Evolutionary conservation across 345 rosid genomes (phyloP).

Genomic region (Hevea brasiliensis): DNA sequence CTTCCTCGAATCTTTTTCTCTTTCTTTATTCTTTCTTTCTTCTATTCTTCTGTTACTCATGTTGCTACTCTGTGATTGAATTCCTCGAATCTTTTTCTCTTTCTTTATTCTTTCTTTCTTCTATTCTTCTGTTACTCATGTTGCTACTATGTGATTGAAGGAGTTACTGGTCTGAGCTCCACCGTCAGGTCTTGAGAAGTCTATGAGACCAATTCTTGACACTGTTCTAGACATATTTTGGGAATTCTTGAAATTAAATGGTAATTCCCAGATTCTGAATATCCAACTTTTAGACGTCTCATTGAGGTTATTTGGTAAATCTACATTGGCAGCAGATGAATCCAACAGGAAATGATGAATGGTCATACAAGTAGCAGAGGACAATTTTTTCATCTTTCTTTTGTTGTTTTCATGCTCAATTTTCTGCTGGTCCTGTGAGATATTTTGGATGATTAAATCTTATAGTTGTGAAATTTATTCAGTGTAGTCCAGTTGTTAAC

Average conservation of each 20-base stretch:
- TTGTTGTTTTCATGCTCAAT: not conserved
- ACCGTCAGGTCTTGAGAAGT: no score
- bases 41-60: no score
- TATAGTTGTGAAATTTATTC: not conserved
- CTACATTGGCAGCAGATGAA: not conserved
- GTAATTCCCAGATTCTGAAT: not conserved
- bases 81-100: no score
- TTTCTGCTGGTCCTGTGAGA: not conserved
- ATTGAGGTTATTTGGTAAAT: not conserved
- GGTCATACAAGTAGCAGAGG: not conserved
- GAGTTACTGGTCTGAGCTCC: no score
- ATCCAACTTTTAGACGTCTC: conserved; percentile 11
- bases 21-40: no score
- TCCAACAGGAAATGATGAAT: not conserved
- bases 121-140: no score
- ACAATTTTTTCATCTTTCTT: not conserved
- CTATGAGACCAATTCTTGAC: no score
- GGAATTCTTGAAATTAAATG: not conserved
- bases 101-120: no score
- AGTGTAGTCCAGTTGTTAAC: not conserved
- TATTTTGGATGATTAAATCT: not conserved
- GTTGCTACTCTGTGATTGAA: no score
- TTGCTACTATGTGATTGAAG: no score
- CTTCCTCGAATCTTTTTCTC: no score
- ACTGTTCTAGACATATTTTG: not conserved